Conservation (phyloP, 805 yeast species). For the Yamadazyma scolyti region DNA sequence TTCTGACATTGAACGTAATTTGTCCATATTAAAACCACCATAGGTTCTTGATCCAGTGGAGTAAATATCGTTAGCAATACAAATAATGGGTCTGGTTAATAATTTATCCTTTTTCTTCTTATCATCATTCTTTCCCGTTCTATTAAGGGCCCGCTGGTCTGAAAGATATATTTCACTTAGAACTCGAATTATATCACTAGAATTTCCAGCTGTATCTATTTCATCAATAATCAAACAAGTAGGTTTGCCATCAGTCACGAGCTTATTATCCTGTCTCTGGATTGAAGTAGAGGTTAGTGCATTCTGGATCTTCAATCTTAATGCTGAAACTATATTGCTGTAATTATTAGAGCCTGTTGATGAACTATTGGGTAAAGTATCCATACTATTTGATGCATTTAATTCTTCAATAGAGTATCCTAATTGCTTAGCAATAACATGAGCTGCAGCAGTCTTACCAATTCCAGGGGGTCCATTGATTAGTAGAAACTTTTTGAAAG, state of each 20-base stretch:
- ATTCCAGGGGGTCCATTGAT: conserved; percentile 92
- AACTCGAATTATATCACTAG: conserved; percentile 34
- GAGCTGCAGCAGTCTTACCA: conserved; percentile 89
- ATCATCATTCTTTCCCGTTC: conserved; percentile 10
- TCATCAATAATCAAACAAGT: conserved; percentile 86
- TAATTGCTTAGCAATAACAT: conserved; percentile 74
- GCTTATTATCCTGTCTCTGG: conserved; percentile 49
- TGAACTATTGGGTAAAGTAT: conserved; percentile 23
- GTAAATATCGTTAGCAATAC: conserved; percentile 87
- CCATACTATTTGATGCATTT: conserved; percentile 61
- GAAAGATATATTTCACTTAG: conserved; percentile 58
- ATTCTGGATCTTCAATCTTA: conserved; percentile 40
- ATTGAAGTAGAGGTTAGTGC: conserved; percentile 58
- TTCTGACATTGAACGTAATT: conserved; percentile 70
- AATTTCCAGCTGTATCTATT: conserved; percentile 53
- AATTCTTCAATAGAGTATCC: conserved; percentile 81
- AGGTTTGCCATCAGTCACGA: conserved; percentile 42
- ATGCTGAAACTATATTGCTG: conserved; percentile 23
- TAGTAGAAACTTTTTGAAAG: conserved; percentile 56
- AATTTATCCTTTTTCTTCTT: conserved; percentile 26
- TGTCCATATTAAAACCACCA: conserved; percentile 58
- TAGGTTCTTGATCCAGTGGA: conserved; percentile 31
- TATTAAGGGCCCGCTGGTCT: conserved; percentile 51
- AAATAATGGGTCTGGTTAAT: conserved; percentile 80
- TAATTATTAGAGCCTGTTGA: conserved; percentile 27